Evolutionary conservation across 208 protist genomes (phyloP), one percentile per base, ranked within the genome.

Genomic region (Leishmania arabica): DNA sequence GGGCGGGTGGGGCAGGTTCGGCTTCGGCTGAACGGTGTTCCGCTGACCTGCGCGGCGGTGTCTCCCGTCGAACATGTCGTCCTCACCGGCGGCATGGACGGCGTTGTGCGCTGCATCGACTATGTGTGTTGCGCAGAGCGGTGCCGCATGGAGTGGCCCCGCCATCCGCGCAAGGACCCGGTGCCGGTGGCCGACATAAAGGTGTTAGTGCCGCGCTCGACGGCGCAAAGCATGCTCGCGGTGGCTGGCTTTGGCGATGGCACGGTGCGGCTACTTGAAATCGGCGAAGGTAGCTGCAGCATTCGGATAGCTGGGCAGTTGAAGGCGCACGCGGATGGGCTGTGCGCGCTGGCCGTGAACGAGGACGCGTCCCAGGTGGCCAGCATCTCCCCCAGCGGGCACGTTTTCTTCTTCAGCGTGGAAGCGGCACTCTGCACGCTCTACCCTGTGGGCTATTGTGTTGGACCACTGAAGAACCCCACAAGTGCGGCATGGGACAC

Each of bases 361-460:
- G 70, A 84, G 21, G 85, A 88, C 27, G 91, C 92, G 47, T 77
- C 83, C 17, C 84, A 86, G 66, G 84, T 99, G 5, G 98, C 91
- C 27, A 99, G 97, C 45, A 87, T 94, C 31, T 90, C 95, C 4
- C 78, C 47, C 8, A 88, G 98, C 78, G 92, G 91, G 2, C 95
- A 90, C 15, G 84, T 98, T n/a, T 99, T 99, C 79, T 99, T 99
- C 89, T 98, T 99, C 76, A 75, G 81, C 1, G 86, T 96, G n/a
- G 73, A 77, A 45, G 34, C 64, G 58, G n/a, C 80, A 15, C 65
- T 73, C 21, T 51, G 76, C 15, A 84, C 56, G 49, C 83, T 96
- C 45, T 13, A 75, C 62, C 93, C 97, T 21, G 79, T 97, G 54
- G 97, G 96, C 9, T 98, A 96, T 83, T 96, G 95, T 74, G 77